Evolutionary conservation across 371 early-diverging fungal species (phyloP).

Genomic region (Catenaria anguillulae): DNA sequence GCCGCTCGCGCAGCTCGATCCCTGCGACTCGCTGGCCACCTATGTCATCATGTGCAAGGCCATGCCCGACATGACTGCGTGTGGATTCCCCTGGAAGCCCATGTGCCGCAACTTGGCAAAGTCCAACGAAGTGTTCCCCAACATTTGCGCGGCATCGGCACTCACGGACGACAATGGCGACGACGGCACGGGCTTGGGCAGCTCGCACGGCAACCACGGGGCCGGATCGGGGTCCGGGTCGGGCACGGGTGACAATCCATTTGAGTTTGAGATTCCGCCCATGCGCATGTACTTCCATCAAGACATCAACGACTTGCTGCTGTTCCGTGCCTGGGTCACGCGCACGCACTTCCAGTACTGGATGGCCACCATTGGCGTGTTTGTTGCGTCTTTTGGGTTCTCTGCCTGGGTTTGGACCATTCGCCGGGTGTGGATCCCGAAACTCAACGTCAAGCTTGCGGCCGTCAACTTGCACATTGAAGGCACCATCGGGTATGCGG

Average conservation of each 20-base stretch:
- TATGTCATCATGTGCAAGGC: neutral
- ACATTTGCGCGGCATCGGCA: neutral
- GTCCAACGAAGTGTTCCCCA: neutral
- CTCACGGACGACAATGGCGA: neutral
- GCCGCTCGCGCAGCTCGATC: neutral
- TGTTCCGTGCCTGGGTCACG: constrained; percentile 5
- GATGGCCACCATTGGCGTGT: neutral
- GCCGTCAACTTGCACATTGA: too few relatives aligned
- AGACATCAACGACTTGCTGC: constrained; percentile 4
- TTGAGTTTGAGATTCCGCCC: neutral
- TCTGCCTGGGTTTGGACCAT: neutral
- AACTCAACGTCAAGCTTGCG: too few relatives aligned
- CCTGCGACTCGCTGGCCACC: neutral
- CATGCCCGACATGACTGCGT: constrained; percentile 1
- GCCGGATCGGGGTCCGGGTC: neutral
- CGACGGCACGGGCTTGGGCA: constrained; percentile 13
- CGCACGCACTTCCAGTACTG: neutral
- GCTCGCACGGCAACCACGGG: neutral
- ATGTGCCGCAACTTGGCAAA: neutral
- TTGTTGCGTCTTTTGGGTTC: neutral
- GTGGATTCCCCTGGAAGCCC: neutral
- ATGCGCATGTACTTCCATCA: constrained; percentile 5
- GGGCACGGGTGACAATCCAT: neutral
- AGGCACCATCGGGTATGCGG: too few relatives aligned
- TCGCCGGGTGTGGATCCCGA: too few relatives aligned